Base-by-base conservation (phyloP, 176 grass and related monocot species). In the Cenchrus americanus region DNA sequence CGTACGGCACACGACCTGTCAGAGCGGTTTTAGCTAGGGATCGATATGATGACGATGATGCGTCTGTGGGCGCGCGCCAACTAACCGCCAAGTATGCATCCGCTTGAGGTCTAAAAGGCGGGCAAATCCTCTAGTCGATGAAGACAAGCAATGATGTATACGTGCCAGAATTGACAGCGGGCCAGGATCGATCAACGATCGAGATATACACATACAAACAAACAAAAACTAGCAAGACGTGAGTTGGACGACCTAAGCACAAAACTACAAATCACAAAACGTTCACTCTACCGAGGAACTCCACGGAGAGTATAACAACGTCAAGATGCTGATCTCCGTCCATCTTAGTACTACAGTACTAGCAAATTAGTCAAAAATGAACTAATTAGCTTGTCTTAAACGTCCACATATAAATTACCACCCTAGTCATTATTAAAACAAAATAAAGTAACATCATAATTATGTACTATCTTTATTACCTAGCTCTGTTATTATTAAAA, bases 251-350 rank as follows among this genome's bases (percentile, higher is more conserved):
- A 83, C 27, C 21, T 74, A 14, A 32, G 51, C 67, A 73, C 14
- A 6, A 50, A 73, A 75, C 6, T 52, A 61, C 70, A 43, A 76
- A 69, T 52, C 70, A 70, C 22, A 51, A 34, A 75, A 62, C 26
- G 75, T 79, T 80, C 18, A 7, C 2, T 26, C 6, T 63, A 53
- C 17, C 17, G 9, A 23, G 9, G 63, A 75, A 14, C 18, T 5
- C n/a, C 32, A 21, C 11, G 5, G 51, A 66, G 59, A 81, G 55
- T 49, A 63, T 49, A 63, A 76, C 13, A n/a, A 8, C 14, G n/a
- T 11, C 21, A 68, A 88, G 82, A 85, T 89, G 77, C 77, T 37
- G 6, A 0, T 79, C 8, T 44, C 27, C 27, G 27, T 30, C 27
- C 27, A 30, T 30, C 27, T 30, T 30, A 30, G 27, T 30, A 30